Evolutionary conservation across 31 red algal species (phyloP).

Genomic region (Endocladia muricata): DNA sequence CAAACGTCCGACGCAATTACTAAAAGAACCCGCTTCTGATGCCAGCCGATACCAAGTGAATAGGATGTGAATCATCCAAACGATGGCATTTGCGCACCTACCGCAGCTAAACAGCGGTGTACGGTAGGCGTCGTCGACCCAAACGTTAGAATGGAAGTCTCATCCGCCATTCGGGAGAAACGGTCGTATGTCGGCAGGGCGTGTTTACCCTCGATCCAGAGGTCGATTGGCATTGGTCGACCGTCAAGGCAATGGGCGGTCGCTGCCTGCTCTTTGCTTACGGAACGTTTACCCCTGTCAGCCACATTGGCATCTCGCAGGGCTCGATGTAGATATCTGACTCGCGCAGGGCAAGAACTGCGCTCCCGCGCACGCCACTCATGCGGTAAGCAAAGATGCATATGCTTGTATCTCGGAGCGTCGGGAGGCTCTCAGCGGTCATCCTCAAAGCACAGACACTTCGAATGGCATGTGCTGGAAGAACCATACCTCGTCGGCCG

Average conservation of each 20-base stretch:
- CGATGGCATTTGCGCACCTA: neutral
- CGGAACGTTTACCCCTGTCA: conserved; percentile 25
- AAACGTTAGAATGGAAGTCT: neutral
- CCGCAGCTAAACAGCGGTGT: neutral
- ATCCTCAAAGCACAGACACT: neutral
- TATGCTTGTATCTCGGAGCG: neutral
- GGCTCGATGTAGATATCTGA: neutral
- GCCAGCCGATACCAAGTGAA: conserved; percentile 8
- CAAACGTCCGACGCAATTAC: conserved; percentile 4
- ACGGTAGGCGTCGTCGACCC: neutral
- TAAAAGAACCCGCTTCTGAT: neutral
- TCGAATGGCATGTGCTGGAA: neutral
- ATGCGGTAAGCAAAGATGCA: neutral
- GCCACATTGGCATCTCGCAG: neutral
- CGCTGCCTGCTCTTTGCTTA: conserved; percentile 2
- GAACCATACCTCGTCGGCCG: neutral
- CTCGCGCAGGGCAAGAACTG: neutral
- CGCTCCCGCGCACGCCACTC: neutral
- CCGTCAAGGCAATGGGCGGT: neutral
- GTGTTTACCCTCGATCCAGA: neutral
- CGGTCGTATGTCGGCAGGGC: conserved; percentile 5
- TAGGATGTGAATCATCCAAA: neutral
- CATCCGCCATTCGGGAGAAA: conserved; percentile 14
- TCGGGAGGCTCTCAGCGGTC: neutral
- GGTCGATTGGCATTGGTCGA: conserved; percentile 8